Evolutionary conservation across 495 filamentous ascomycete genomes (phyloP).

Genomic region (Podospora comata): DNA sequence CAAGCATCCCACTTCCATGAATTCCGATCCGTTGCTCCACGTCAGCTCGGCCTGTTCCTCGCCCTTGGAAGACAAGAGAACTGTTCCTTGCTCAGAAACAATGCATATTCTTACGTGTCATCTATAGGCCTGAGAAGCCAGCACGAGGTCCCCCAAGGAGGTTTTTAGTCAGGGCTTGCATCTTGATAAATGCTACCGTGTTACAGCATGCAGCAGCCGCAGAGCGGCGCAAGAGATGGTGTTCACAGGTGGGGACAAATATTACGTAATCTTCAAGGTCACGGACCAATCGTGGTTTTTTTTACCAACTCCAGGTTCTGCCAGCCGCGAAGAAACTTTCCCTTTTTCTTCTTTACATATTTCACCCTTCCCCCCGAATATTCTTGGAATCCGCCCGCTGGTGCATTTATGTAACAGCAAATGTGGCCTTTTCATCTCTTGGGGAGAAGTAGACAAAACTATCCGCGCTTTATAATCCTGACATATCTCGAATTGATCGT

Average conservation of each 20-base stretch:
- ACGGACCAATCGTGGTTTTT: conserved; percentile 3
- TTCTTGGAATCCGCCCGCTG: conserved; percentile 19
- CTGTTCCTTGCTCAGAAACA: not conserved
- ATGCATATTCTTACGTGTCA: not conserved
- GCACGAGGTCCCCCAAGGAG: not conserved
- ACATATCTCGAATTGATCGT: conserved; percentile 18
- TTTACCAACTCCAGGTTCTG: not conserved
- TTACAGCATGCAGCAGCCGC: not conserved
- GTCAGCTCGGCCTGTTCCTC: not conserved
- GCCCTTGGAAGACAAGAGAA: not conserved
- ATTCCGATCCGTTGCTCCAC: not conserved
- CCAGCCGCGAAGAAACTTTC: conserved; percentile 1
- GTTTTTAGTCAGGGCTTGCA: not conserved
- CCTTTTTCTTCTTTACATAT: conserved; percentile 12
- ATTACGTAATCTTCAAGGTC: not conserved
- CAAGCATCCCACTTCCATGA: not conserved
- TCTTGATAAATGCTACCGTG: not conserved
- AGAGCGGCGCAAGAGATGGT: not conserved
- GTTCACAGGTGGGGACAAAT: not conserved
- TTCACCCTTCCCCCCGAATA: conserved; percentile 31
- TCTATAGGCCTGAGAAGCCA: not conserved
- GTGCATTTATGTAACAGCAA: conserved; percentile 11
- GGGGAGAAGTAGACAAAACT: conserved; percentile 35
- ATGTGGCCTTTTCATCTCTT: conserved; percentile 26
- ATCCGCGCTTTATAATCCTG: conserved; percentile 39